Evolutionary conservation across 805 yeast species (phyloP), one percentile per base, ranked within the genome.

Genomic region (Candida ficus): DNA sequence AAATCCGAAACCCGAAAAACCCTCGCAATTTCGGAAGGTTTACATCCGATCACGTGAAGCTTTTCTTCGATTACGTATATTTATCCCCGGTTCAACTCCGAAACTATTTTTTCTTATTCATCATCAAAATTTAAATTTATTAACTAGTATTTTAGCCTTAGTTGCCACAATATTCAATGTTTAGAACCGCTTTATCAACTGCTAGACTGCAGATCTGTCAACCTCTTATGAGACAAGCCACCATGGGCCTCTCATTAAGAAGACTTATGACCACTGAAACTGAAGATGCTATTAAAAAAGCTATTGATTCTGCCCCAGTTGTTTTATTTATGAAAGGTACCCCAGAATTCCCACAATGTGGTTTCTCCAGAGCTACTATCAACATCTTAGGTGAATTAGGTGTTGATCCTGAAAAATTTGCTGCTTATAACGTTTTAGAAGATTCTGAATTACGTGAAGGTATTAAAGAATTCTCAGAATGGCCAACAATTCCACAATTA

Each of bases 401-500:
- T 43, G 97, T 93, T 17, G 96, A 93, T 63, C 99, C 99, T 9
- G 75, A 67, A 21, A 91, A 93, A 64, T 93, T 93, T 67, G 97
- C 98, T 30, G 98, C 98, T 17, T 93, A 85, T 66, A 91, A 93
- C 58, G 99, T 93, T 0, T 70, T 93, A 50, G 98, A 93, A 64
- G 99, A 93, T 61, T 79, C 83, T 3, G 98, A 93, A 55, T 75
- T 93, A 48, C 84, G 99, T 66, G 80, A 86, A 35, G 99, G 98
- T 25, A 88, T 93, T 56, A 93, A 93, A 67, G 99, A 93, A 61
- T 93, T 77, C 64, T 80, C 91, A 52, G 82, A 85, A 49, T 93
- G 99, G 99, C 99, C 99, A 42, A 93, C 99, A 1, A 89, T 93
- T 44, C 99, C 99, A 13, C 99, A 93, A 64, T 73, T 93, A 33